These are phyloP conservation scores for Metroxylon sagu DNA, from an alignment of 176 grass and related monocot genomes.

Conservation along the genomic window DNA sequence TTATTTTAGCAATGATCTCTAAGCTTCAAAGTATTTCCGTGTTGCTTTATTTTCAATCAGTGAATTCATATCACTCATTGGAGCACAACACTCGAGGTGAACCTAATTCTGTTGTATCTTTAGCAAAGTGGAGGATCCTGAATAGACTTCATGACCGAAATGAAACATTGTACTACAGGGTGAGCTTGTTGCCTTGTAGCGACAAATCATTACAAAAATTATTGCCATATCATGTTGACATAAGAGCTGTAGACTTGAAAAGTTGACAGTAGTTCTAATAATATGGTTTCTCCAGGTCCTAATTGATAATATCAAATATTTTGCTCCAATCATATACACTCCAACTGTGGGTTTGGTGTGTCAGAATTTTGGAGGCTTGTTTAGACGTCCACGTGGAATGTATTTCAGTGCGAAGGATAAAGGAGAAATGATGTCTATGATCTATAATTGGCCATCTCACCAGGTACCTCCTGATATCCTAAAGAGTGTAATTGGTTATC, in stretches of 20 bases:
- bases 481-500: no score
- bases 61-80: conserved; percentile 78
- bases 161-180: conserved; percentile 94
- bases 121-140: conserved; percentile 98
- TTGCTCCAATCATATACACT: conserved; percentile 92
- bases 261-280: background rate
- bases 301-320: conserved; percentile 98
- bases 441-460: conserved; percentile 90
- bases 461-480: conserved; percentile 17
- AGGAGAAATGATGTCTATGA: conserved; percentile 99
- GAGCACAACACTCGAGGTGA: conserved; percentile 80
- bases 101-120: conserved; percentile 40
- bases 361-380: conserved; percentile 87
- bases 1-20: no score
- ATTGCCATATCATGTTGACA: no score
- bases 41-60: conserved; percentile 17
- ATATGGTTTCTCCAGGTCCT: conserved; percentile 55
- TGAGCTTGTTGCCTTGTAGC: conserved; percentile 25
- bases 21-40: no score
- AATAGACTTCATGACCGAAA: conserved; percentile 95
- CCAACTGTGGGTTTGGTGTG: conserved; percentile 92
- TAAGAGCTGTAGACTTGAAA: no score
- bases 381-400: conserved; percentile 90
- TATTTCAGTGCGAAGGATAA: conserved; percentile 97
- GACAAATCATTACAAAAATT: background rate